Evolutionary conservation across 2,329 filamentous ascomycete species (phyloP), one percentile per base, ranked within the genome.

Genomic region (Colletotrichum gloeosporioides): DNA sequence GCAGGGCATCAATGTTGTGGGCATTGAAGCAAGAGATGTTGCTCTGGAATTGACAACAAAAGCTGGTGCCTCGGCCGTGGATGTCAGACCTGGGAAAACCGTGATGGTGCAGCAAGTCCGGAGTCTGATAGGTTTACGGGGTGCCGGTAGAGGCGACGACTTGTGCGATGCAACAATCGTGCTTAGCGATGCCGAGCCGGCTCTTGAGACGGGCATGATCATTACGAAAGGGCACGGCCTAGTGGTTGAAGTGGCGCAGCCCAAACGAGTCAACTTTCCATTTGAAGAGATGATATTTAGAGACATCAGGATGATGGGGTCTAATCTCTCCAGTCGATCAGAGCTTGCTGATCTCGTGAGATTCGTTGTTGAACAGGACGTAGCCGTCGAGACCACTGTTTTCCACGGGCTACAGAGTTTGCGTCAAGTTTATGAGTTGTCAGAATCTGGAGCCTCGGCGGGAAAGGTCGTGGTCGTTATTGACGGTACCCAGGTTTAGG

Each of bases 1-100:
- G n/a, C 96, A 96, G 94, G 94, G 95, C 71, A 86, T 96, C 66
- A 88, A 90, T 70, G 88, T 91, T 70, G 92, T 96, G 80, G 94
- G 92, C 77, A 94, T 96, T 78, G 95, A 96, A 81, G 90, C 90
- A 31, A 82, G 90, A 61, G 89, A 92, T 68, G 88, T 88, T 79
- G 90, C 87, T 0, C 80, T 92, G 27, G 85, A 84, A 67, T 76
- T 92, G 34, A 86, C 87, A 4, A 84, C 82, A 76, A 81, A 87
- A 22, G 82, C 83, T 29, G 90, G 91, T 8, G 90, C 89, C 1
- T 87, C 91, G 70, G 80, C 88, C 1, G 86, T 91, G 4, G 90
- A 93, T 81, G 90, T 87, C 22, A 79, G 90, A 44, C 80, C 84
- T 22, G 88, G 87, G 2, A 88, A 88, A 77, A 86, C 88, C 3